Percentiles rank a stretch among this genome's conserved stretches.
These are phyloP conservation scores for Cocos nucifera DNA, from an alignment of 176 grass and related monocot species.

Conservation along the genomic window DNA sequence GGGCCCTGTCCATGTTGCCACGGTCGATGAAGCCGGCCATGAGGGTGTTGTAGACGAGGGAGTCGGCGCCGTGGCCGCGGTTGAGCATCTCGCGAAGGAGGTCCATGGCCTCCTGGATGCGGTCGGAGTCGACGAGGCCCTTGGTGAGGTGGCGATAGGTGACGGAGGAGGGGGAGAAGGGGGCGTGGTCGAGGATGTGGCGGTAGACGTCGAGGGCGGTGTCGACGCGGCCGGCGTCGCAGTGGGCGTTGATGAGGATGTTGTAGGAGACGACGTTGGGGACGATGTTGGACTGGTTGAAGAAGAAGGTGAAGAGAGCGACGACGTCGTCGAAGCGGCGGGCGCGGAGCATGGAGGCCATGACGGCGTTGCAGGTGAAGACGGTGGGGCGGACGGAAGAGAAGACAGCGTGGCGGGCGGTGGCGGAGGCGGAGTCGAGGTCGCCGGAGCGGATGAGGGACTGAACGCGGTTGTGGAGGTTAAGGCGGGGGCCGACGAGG, in stretches of 20 bases:
- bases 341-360: slow-evolving; percentile 29
- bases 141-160: slow-evolving; percentile 49
- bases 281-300: slow-evolving; percentile 33
- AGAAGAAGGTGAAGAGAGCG: slow-evolving; percentile 36
- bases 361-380: slow-evolving; percentile 21
- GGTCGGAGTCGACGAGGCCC: slow-evolving; percentile 36
- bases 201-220: slow-evolving; percentile 31
- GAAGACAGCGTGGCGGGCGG: slow-evolving; percentile 38
- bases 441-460: slow-evolving; percentile 30
- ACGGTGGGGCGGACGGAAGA: slow-evolving; percentile 38
- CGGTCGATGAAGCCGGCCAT: slow-evolving; percentile 41
- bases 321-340: slow-evolving; percentile 32
- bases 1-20: slow-evolving; percentile 33
- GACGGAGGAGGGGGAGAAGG: slow-evolving; percentile 37
- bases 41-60: slow-evolving; percentile 50
- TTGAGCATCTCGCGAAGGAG: slow-evolving; percentile 37
- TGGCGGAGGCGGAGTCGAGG: slow-evolving; percentile 34
- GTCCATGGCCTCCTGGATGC: slow-evolving; percentile 35
- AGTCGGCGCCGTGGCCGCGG: slow-evolving; percentile 43
- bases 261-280: slow-evolving; percentile 61
- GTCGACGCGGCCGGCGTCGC: slow-evolving; percentile 29
- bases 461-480: slow-evolving; percentile 1
- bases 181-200: slow-evolving; percentile 28
- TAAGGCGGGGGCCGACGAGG: slow-evolving; percentile 7
- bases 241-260: slow-evolving; percentile 41